phyloP scores from a whole-genome alignment of 768 basidiomycete genomes.

The Amanita phalloides region DNA sequence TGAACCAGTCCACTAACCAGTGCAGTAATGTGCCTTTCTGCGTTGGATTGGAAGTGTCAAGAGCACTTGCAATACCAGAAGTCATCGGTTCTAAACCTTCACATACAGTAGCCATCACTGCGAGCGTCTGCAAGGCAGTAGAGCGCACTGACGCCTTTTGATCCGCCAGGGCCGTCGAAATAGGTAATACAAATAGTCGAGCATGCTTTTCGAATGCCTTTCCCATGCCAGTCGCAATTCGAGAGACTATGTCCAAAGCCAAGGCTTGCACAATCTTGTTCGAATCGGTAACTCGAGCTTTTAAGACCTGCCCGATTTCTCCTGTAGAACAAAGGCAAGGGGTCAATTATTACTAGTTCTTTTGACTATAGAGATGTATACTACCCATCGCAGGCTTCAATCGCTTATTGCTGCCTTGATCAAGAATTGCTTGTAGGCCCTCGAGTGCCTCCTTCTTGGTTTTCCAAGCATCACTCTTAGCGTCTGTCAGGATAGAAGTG shows the following conservation, averaged over 20 bases:
- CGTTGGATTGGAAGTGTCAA: slow-evolving; percentile 83
- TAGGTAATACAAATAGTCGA: slow-evolving; percentile 62
- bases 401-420: slow-evolving; percentile 87
- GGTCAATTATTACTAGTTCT: neutral
- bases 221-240: slow-evolving; percentile 91
- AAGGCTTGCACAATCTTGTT: slow-evolving; percentile 91
- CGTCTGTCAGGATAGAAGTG: slow-evolving; percentile 71
- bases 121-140: slow-evolving; percentile 68
- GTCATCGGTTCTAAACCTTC: slow-evolving; percentile 81
- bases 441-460: slow-evolving; percentile 93
- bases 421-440: slow-evolving; percentile 67
- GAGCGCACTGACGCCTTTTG: slow-evolving; percentile 83
- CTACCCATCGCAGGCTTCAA: slow-evolving; percentile 84
- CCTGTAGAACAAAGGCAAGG: slow-evolving; percentile 30
- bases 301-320: slow-evolving; percentile 84
- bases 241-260: slow-evolving; percentile 82
- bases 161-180: slow-evolving; percentile 82
- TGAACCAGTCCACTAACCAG: slow-evolving; percentile 78
- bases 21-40: slow-evolving; percentile 70
- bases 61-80: slow-evolving; percentile 60
- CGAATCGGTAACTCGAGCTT: slow-evolving; percentile 79
- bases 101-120: slow-evolving; percentile 75
- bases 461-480: slow-evolving; percentile 95
- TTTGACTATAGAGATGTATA: slow-evolving; percentile 4
- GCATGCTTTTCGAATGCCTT: slow-evolving; percentile 89